Conservation (phyloP, 2,329 filamentous ascomycete species). For the Knoxdaviesia capensis region DNA sequence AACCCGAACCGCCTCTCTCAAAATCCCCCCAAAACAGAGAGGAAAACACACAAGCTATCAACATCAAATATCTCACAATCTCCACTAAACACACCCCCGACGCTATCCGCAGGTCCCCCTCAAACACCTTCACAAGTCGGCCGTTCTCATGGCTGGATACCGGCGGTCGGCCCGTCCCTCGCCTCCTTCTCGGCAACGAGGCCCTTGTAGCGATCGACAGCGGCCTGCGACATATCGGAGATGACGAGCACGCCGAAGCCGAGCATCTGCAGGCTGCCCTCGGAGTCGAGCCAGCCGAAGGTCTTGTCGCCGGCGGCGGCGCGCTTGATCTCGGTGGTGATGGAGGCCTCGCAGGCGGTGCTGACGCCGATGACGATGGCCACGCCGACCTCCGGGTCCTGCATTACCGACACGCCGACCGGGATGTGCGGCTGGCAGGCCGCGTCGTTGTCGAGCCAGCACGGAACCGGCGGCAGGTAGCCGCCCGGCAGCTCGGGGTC, state of each 20-base stretch:
- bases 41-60: too few species aligned
- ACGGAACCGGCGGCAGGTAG: slow-evolving; percentile 9
- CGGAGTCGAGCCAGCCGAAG: slow-evolving; percentile 7
- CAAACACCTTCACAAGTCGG: too few species aligned
- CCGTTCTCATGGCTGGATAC: too few species aligned
- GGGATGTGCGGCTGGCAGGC: slow-evolving; percentile 7
- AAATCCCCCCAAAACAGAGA: too few species aligned
- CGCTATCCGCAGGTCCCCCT: too few species aligned
- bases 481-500: slow-evolving; percentile 8
- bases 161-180: not conserved
- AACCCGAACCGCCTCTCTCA: too few species aligned
- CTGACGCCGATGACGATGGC: slow-evolving; percentile 8
- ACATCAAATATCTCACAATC: too few species aligned
- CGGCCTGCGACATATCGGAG: slow-evolving; percentile 7
- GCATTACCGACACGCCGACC: slow-evolving; percentile 5
- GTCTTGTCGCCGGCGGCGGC: slow-evolving; percentile 8
- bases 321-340: slow-evolving; percentile 9
- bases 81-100: too few species aligned
- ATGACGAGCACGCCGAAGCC: slow-evolving; percentile 8
- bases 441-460: slow-evolving; percentile 10
- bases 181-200: not conserved
- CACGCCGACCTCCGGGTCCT: slow-evolving; percentile 6
- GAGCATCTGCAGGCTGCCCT: slow-evolving; percentile 7
- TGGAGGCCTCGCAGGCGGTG: slow-evolving; percentile 6
- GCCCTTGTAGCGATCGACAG: slow-evolving; percentile 4